Base-by-base conservation (phyloP, 331 rosid species). In the Quercus tomentella region DNA sequence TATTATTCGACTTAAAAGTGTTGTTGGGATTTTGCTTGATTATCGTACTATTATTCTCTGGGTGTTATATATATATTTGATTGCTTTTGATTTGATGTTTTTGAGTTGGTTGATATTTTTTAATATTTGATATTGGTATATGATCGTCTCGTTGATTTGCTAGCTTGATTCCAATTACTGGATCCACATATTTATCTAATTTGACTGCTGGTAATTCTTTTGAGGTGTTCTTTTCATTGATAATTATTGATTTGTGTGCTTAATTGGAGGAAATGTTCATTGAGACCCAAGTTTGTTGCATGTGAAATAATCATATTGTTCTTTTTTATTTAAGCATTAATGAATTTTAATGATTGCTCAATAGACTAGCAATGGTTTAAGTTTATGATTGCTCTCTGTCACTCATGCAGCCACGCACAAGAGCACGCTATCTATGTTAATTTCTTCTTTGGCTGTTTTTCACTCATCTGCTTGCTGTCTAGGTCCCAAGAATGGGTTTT, bases 101-200 rank as follows among this genome's bases (percentile, higher is more conserved):
- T 15, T 30, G 51, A 20, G 25, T 3, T 66, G 72, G 45, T 66
- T 66, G n/a, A 3, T 12, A 49, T 49, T 49, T 49, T 49, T 49
- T 49, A 49, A 49, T 49, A 14, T 49, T 70, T 12, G 61, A 43
- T 6, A 33, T 57, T 58, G 62, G 57, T 57, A 37, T 67, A 76
- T 62, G 68, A 70, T 81, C 67, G 43, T 52, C 70, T 81, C 58
- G 43, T 52, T 76, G 21, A n/a, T n/a, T n/a, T n/a, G n/a, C n/a
- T n/a, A n/a, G n/a, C n/a, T n/a, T n/a, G n/a, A 26, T 45, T 33
- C 54, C 67, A 71, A 16, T 33, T 58, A 61, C 43, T 6, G 73
- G 35, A 60, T 41, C 56, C 28, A 68, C 16, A 7, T 23, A 55
- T 21, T 33, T 15, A 21, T 56, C 31, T 23, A 16, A 22, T 23